These are phyloP conservation scores for Mycena venus DNA, from an alignment of 768 basidiomycete species.

Conservation along the genomic window DNA sequence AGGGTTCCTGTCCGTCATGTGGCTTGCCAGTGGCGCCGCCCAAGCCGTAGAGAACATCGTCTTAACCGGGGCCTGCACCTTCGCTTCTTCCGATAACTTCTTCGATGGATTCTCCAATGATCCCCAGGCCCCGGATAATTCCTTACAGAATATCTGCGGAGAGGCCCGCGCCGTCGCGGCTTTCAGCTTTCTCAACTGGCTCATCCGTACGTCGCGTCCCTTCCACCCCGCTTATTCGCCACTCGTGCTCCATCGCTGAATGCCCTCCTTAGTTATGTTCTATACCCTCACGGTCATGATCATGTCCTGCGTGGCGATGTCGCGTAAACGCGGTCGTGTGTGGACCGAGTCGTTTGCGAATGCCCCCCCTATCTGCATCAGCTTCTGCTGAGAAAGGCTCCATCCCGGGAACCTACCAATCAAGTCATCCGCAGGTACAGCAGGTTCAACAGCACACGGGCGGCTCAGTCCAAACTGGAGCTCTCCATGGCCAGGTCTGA, in stretches of 20 bases:
- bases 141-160: neutral
- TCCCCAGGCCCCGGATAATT: neutral
- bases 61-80: neutral
- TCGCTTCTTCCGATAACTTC: neutral
- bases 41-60: neutral
- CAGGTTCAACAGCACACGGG: neutral
- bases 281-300: neutral
- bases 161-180: neutral
- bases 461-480: neutral
- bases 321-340: neutral
- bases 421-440: neutral
- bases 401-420: neutral
- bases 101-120: neutral
- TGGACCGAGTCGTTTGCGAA: neutral
- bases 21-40: neutral
- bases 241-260: neutral
- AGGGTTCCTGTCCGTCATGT: neutral
- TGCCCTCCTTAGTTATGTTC: neutral
- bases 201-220: neutral
- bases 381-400: neutral
- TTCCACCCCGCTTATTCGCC: neutral
- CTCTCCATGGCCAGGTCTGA: neutral
- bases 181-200: neutral
- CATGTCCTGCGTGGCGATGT: neutral
- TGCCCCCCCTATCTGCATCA: neutral